A percentile compares a stretch with the other conserved stretches of the same genome.
Conservation (phyloP, 2,329 filamentous ascomycete genomes). For the Penicillium sp. region DNA sequence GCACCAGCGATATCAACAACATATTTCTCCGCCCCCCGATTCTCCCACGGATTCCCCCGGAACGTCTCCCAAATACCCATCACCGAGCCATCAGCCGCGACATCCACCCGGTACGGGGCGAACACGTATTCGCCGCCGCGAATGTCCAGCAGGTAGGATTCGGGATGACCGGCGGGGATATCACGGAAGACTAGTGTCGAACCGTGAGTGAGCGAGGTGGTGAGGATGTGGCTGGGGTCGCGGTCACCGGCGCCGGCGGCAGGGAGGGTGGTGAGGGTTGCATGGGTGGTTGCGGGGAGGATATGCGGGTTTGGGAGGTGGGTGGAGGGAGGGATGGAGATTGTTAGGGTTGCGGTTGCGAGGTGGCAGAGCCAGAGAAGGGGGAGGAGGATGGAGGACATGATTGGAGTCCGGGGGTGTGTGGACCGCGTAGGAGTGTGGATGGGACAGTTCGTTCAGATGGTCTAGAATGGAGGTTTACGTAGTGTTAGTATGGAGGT, state of each 20-base stretch:
- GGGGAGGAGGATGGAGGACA: slow-evolving; percentile 27
- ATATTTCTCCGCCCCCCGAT: slow-evolving; percentile 67
- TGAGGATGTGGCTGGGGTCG: slow-evolving; percentile 55
- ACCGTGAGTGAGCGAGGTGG: slow-evolving; percentile 68
- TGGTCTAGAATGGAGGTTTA: background rate
- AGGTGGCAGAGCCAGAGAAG: slow-evolving; percentile 27
- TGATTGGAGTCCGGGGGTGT: background rate
- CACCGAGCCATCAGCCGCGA: slow-evolving; percentile 52
- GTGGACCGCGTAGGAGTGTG: background rate
- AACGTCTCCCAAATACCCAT: slow-evolving; percentile 82
- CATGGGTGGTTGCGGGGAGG: slow-evolving; percentile 56
- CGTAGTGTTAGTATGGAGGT: background rate
- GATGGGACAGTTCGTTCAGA: too few relatives aligned
- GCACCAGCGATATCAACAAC: slow-evolving; percentile 37
- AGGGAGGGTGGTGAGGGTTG: slow-evolving; percentile 55
- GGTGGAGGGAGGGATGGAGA: slow-evolving; percentile 50
- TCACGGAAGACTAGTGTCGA: slow-evolving; percentile 79
- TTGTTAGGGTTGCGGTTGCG: slow-evolving; percentile 39
- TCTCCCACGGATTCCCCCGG: slow-evolving; percentile 86
- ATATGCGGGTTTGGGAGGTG: slow-evolving; percentile 52
- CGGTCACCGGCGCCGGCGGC: slow-evolving; percentile 34
- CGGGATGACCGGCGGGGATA: slow-evolving; percentile 54
- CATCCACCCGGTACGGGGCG: slow-evolving; percentile 78
- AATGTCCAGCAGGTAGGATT: slow-evolving; percentile 81
- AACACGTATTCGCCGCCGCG: slow-evolving; percentile 76